These are phyloP conservation scores for Plectosphaerella sp. DNA, from an alignment of 2,329 filamentous ascomycete genomes.

Conservation along the genomic window DNA sequence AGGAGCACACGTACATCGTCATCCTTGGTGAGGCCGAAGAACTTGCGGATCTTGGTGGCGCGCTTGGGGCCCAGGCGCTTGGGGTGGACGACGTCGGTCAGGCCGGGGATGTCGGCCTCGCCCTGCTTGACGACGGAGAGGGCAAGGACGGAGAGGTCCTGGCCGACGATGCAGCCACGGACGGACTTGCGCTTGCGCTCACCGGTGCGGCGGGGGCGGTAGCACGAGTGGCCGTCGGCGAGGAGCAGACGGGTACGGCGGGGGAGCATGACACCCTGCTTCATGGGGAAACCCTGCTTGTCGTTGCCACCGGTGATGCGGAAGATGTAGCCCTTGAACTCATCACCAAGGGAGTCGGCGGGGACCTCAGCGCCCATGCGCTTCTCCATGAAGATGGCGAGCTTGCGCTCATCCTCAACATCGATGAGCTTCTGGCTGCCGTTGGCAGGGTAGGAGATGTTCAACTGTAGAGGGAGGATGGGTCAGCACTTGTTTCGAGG, in stretches of 20 bases:
- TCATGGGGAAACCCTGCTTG: slow-evolving; percentile 99
- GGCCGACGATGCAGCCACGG: slow-evolving; percentile 96
- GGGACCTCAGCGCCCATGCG: slow-evolving; percentile 91
- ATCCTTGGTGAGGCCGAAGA: slow-evolving; percentile 99
- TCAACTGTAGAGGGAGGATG: slow-evolving; percentile 40
- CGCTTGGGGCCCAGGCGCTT: slow-evolving; percentile 99
- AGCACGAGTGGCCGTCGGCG: slow-evolving; percentile 96
- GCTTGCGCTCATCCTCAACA: slow-evolving; percentile 98
- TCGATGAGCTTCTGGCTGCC: slow-evolving; percentile 99
- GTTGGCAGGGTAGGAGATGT: slow-evolving; percentile 90
- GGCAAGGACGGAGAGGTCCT: slow-evolving; percentile 91
- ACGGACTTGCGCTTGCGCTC: slow-evolving; percentile 99
- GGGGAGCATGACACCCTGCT: slow-evolving; percentile 99
- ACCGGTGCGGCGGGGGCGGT: slow-evolving; percentile 93
- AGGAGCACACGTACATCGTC: slow-evolving; percentile 83
- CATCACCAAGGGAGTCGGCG: slow-evolving; percentile 92
- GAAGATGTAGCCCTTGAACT: slow-evolving; percentile 99
- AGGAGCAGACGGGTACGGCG: slow-evolving; percentile 98
- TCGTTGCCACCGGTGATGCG: slow-evolving; percentile 99
- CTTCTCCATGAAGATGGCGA: slow-evolving; percentile 98
- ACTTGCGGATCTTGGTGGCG: slow-evolving; percentile 98
- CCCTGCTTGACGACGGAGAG: slow-evolving; percentile 98
- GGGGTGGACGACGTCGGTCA: slow-evolving; percentile 97
- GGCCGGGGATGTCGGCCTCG: slow-evolving; percentile 85
- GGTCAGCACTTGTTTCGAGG: slow-evolving; percentile 24